A percentile compares a stretch with the other conserved stretches of the same genome.
phyloP scores from a whole-genome alignment of 2,329 filamentous ascomycete genomes.

The Intubia oerlemansii region DNA sequence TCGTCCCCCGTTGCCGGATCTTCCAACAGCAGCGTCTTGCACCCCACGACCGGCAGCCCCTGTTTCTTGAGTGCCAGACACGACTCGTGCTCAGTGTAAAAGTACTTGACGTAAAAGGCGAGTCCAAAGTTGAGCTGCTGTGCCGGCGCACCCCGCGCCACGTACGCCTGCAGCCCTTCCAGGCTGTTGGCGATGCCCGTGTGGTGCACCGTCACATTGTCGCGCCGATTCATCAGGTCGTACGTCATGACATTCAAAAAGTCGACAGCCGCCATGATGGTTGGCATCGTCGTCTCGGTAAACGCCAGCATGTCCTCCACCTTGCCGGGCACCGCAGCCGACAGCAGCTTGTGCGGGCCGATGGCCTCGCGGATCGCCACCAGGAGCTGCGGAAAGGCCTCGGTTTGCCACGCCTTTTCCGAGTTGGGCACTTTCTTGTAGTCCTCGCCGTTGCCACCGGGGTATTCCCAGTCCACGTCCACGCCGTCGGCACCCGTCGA shows the following conservation, averaged over 20 bases:
- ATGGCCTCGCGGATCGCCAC: slow-evolving; percentile 34
- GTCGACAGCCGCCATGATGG: slow-evolving; percentile 38
- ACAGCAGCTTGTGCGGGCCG: slow-evolving; percentile 35
- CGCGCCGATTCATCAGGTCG: slow-evolving; percentile 53
- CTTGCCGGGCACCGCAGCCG: slow-evolving; percentile 44
- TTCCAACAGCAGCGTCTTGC: slow-evolving; percentile 36
- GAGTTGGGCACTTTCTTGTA: slow-evolving; percentile 41
- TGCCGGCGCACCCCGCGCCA: slow-evolving; percentile 30
- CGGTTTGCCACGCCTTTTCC: slow-evolving; percentile 35
- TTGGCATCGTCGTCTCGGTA: slow-evolving; percentile 29
- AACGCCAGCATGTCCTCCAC: slow-evolving; percentile 45
- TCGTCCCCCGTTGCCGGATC: slow-evolving; percentile 36
- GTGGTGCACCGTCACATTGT: slow-evolving; percentile 42
- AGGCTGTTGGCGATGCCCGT: slow-evolving; percentile 33
- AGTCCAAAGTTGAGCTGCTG: slow-evolving; percentile 45
- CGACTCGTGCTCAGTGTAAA: slow-evolving; percentile 26
- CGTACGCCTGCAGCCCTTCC: slow-evolving; percentile 34
- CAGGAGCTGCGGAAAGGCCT: slow-evolving; percentile 39
- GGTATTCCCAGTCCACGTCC: slow-evolving; percentile 48
- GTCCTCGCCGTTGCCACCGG: slow-evolving; percentile 44
- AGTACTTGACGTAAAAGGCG: slow-evolving; percentile 50
- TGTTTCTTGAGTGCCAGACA: slow-evolving; percentile 9
- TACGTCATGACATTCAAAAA: slow-evolving; percentile 55
- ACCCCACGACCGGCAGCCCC: slow-evolving; percentile 29
- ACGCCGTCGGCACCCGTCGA: slow-evolving; percentile 40